phyloP scores from a whole-genome alignment of 2,329 filamentous ascomycete species.

The Piedraia hortae region DNA sequence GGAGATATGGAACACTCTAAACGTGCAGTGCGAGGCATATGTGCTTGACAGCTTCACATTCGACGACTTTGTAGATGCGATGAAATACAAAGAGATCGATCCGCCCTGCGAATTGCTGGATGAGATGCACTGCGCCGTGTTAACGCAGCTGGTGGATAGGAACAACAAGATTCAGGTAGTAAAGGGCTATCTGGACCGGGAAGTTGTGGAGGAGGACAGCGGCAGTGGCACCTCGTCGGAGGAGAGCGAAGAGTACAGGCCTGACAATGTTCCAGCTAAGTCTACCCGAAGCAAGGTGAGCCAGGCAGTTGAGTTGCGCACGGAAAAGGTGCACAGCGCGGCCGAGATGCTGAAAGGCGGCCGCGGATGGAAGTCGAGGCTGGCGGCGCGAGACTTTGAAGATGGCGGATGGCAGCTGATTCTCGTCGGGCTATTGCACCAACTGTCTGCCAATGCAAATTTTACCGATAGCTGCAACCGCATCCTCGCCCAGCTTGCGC shows the following conservation, averaged over 20 bases:
- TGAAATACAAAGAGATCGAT: conserved; percentile 43
- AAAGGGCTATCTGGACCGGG: conserved; percentile 31
- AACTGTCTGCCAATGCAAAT: conserved; percentile 49
- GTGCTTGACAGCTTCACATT: conserved; percentile 91
- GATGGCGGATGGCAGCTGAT: conserved; percentile 82
- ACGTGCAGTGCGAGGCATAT: conserved; percentile 92
- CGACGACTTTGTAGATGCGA: conserved; percentile 77
- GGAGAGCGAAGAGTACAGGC: conserved; percentile 24
- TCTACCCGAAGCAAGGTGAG: conserved; percentile 58
- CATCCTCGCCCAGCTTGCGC: conserved; percentile 55
- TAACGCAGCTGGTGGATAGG: conserved; percentile 60
- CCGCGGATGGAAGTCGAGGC: conserved; percentile 62
- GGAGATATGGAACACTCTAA: conserved; percentile 88
- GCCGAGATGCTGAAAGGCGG: conserved; percentile 46
- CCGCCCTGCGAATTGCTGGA: conserved; percentile 60
- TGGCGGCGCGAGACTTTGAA: conserved; percentile 59
- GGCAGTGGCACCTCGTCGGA: conserved; percentile 29
- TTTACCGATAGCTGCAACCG: conserved; percentile 48
- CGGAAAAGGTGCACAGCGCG: conserved; percentile 29
- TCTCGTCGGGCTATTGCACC: conserved; percentile 61
- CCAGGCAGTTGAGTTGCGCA: conserved; percentile 27
- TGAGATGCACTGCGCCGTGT: conserved; percentile 70
- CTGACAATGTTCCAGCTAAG: conserved; percentile 44
- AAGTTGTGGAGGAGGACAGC: conserved; percentile 45
- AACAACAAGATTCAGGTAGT: conserved; percentile 57